Evolutionary conservation across 176 grass and related monocot species (phyloP).

Genomic region (Paspalum notatum): DNA sequence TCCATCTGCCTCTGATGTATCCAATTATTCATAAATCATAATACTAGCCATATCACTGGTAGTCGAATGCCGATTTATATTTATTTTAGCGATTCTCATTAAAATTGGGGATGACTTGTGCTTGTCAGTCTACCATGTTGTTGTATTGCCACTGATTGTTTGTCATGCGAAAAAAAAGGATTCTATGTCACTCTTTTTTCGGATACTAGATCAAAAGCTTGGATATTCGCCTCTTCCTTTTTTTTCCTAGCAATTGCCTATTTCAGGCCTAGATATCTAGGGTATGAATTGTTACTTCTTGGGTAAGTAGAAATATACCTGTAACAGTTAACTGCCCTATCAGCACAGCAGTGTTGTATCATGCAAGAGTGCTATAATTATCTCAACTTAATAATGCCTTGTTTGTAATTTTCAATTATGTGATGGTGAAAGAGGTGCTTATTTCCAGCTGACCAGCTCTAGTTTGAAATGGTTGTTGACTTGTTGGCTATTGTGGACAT

Average conservation of each 20-base stretch:
- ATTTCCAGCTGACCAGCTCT: slow-evolving; percentile 22
- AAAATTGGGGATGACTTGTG: neutral
- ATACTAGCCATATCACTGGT: too few species aligned
- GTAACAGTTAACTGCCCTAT: neutral
- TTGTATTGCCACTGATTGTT: too few species aligned
- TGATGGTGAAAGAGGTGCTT: neutral
- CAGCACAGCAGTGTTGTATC: too few species aligned
- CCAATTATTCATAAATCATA: too few species aligned
- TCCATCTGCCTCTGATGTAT: neutral
- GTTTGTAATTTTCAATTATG: too few species aligned
- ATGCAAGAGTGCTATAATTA: too few species aligned
- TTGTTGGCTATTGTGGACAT: neutral
- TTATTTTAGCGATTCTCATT: slow-evolving; percentile 5
- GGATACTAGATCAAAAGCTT: too few species aligned
- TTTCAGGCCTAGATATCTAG: neutral
- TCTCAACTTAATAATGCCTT: too few species aligned
- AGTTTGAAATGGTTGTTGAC: neutral
- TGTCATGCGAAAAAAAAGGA: too few species aligned
- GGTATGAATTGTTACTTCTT: neutral
- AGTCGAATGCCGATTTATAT: neutral
- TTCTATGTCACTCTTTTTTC: too few species aligned
- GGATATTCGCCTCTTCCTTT: neutral
- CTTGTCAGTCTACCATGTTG: neutral
- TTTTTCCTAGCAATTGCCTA: neutral
- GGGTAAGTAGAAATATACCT: neutral